These are phyloP conservation scores for Phytomonas sp. DNA, from an alignment of 208 protist species.

Conservation along the genomic window DNA sequence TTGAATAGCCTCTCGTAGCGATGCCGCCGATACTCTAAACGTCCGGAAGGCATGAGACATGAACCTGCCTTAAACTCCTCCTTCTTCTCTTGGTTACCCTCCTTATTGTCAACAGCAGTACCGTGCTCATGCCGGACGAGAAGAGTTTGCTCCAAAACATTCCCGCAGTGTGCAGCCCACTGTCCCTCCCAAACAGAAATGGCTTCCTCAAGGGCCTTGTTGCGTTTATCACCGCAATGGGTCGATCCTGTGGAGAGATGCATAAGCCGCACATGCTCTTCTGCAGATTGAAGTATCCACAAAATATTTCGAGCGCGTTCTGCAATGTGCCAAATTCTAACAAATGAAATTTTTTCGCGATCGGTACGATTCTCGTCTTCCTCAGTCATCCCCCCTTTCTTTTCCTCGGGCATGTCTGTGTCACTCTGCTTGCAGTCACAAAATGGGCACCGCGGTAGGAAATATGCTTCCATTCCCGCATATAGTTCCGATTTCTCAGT, in stretches of 20 bases:
- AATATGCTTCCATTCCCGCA: not conserved
- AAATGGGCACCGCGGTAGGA: not conserved
- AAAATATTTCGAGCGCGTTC: constrained; percentile 1
- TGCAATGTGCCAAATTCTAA: not conserved
- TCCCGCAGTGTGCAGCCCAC: not conserved
- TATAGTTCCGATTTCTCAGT: not conserved
- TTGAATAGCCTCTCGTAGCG: not conserved
- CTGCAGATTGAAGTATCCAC: not conserved
- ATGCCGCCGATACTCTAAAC: not conserved
- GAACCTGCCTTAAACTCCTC: not conserved
- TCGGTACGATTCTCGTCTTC: not conserved
- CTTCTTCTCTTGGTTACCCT: not conserved
- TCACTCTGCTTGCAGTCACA: not conserved
- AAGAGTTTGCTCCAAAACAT: not conserved
- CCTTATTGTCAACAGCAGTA: not conserved
- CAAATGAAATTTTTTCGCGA: not conserved
- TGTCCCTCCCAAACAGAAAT: not conserved
- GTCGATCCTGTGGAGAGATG: not conserved
- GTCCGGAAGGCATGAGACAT: not conserved
- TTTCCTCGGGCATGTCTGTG: not conserved
- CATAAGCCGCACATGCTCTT: not conserved
- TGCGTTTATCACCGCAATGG: not conserved
- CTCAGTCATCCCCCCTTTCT: not conserved
- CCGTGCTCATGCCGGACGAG: not conserved
- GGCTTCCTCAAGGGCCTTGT: not conserved